These are phyloP conservation scores for Blastocystis sp. DNA, from an alignment of 352 stramenopile genomes.

Conservation along the genomic window DNA sequence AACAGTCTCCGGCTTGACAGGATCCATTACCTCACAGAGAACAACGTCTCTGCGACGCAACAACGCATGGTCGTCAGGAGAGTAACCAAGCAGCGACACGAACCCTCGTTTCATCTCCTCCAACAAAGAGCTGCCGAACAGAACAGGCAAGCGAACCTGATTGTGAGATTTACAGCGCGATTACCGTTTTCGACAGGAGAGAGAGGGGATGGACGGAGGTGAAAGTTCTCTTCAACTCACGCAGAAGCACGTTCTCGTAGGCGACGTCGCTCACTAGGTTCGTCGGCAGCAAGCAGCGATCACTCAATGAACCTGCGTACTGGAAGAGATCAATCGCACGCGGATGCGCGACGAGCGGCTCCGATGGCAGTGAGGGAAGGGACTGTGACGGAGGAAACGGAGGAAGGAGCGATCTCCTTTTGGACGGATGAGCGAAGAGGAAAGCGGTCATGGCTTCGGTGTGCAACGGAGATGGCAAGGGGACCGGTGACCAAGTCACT, in stretches of 20 bases:
- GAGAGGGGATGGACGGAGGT: not conserved
- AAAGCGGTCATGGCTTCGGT: not conserved
- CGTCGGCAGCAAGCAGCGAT: not conserved
- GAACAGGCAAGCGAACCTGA: not conserved
- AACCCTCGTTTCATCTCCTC: not conserved
- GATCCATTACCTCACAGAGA: not conserved
- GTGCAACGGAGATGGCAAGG: not conserved
- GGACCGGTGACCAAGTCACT: not conserved
- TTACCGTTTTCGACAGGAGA: not conserved
- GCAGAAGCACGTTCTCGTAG: not conserved
- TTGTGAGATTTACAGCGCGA: not conserved
- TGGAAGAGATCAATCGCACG: not conserved
- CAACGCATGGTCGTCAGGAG: not conserved
- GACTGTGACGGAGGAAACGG: not conserved
- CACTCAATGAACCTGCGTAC: not conserved
- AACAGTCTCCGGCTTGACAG: not conserved
- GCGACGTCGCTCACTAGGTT: not conserved
- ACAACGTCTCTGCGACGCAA: not conserved
- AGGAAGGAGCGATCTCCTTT: not conserved
- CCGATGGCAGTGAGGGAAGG: not conserved
- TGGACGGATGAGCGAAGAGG: not conserved
- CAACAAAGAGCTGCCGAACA: not conserved
- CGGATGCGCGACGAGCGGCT: not conserved
- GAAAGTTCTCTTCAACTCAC: not conserved
- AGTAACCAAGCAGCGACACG: not conserved